phyloP scores from a whole-genome alignment of 257 asterid species.

The Solanum rostratum region DNA sequence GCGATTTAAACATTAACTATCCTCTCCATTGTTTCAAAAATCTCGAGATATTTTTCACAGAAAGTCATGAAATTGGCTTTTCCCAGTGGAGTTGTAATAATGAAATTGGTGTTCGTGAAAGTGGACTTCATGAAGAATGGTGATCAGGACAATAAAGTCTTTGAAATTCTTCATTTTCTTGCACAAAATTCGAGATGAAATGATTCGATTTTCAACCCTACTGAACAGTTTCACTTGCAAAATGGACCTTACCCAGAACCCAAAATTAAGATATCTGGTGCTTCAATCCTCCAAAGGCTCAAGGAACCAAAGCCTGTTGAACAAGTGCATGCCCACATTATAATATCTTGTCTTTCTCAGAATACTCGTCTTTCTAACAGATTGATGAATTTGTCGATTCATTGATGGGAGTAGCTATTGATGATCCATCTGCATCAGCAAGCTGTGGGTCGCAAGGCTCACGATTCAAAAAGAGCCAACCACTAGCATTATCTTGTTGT shows the following conservation, averaged over 20 bases:
- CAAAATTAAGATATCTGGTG: slow-evolving; percentile 3
- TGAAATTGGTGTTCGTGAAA: background rate
- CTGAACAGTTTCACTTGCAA: slow-evolving; percentile 14
- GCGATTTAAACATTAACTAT: too few species aligned
- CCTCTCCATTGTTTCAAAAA: too few species aligned
- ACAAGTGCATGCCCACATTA: slow-evolving; percentile 37
- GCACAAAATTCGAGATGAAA: background rate
- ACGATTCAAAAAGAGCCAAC: background rate
- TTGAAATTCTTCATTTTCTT: background rate
- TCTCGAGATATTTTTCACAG: too few species aligned
- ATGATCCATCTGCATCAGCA: slow-evolving; percentile 87
- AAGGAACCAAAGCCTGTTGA: slow-evolving; percentile 27
- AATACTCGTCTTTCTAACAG: slow-evolving; percentile 38
- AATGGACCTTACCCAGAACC: background rate
- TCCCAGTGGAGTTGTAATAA: background rate
- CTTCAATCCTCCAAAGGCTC: slow-evolving; percentile 24
- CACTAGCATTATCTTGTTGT: background rate
- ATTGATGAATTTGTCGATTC: slow-evolving; percentile 43
- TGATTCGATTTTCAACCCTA: slow-evolving; percentile 12
- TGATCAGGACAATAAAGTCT: background rate
- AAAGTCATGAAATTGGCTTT: too few species aligned
- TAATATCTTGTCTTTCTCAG: slow-evolving; percentile 22
- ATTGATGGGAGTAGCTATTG: slow-evolving; percentile 71
- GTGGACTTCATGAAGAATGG: background rate
- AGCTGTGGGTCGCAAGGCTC: slow-evolving; percentile 32